A percentile compares a stretch with the other conserved stretches of the same genome.
Conservation (phyloP, 352 stramenopile species). For the Globisporangium parvum region DNA sequence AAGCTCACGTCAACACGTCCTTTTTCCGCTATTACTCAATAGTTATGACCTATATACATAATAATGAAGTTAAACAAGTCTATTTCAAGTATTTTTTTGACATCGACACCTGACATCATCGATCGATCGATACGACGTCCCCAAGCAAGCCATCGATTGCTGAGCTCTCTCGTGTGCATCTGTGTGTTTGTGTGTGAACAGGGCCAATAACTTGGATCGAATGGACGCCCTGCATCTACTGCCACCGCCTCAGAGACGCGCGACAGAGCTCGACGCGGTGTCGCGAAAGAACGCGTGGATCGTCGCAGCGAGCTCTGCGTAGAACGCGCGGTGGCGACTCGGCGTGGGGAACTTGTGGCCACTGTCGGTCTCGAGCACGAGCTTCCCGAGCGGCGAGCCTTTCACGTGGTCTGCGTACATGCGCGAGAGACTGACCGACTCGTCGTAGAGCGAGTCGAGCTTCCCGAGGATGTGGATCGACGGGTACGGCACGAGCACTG, state of each 20-base stretch:
- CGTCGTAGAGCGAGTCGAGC: constrained; percentile 40
- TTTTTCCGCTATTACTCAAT: too few species aligned
- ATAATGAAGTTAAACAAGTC: too few species aligned
- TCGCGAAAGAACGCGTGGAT: constrained; percentile 45
- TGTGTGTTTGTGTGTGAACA: too few species aligned
- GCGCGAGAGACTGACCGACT: constrained; percentile 31
- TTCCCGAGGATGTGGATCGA: constrained; percentile 54
- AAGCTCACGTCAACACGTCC: too few species aligned
- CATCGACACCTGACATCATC: too few species aligned
- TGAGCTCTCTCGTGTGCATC: too few species aligned
- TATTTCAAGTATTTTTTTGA: too few species aligned
- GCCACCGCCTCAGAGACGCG: constrained; percentile 14
- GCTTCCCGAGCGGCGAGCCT: constrained; percentile 21
- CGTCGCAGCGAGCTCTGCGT: constrained; percentile 28
- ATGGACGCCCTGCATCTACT: too few species aligned
- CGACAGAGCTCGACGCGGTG: constrained; percentile 21
- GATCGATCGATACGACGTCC: too few species aligned
- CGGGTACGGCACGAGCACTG: constrained; percentile 16
- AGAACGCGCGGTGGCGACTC: constrained; percentile 36
- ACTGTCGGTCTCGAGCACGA: constrained; percentile 36
- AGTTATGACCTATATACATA: too few species aligned
- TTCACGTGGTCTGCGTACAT: constrained; percentile 37
- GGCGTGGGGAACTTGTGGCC: constrained; percentile 70
- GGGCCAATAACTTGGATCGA: too few species aligned
- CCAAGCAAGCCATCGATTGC: too few species aligned